These are phyloP conservation scores for Erodium trifolium DNA, from an alignment of 441 rosid genomes.

Conservation along the genomic window DNA sequence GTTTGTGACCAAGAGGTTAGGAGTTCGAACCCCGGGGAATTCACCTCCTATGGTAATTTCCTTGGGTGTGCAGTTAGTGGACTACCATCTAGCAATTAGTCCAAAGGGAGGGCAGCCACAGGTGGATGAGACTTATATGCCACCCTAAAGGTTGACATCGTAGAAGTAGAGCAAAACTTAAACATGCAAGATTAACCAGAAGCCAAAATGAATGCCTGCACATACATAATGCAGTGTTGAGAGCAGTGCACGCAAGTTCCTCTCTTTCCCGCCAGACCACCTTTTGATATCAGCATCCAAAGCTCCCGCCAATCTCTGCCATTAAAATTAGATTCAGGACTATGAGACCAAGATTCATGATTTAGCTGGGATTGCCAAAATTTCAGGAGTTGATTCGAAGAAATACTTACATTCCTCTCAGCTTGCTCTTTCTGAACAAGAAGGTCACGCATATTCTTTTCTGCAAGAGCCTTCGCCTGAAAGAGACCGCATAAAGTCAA, in stretches of 20 bases:
- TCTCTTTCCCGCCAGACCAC: constrained; percentile 86
- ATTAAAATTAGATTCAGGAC: constrained; percentile 15
- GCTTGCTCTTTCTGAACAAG: constrained; percentile 84
- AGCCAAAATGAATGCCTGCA: constrained; percentile 9
- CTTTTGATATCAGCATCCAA: constrained; percentile 87
- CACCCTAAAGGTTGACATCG: background rate
- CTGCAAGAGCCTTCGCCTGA: constrained; percentile 93
- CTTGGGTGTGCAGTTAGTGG: too few relatives aligned
- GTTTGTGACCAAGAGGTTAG: too few relatives aligned
- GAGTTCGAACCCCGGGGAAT: too few relatives aligned
- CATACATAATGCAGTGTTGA: constrained; percentile 88
- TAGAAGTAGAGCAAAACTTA: background rate
- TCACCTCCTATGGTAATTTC: too few relatives aligned
- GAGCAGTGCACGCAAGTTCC: constrained; percentile 82
- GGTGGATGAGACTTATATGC: background rate
- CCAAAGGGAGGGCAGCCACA: too few relatives aligned
- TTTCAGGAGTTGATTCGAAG: constrained; percentile 9
- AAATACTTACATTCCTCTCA: constrained; percentile 66
- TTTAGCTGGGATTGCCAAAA: background rate
- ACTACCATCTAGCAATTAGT: too few relatives aligned
- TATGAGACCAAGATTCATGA: constrained; percentile 17
- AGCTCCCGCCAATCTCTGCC: constrained; percentile 68
- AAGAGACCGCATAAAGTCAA: constrained; percentile 21
- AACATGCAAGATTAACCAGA: constrained; percentile 7
- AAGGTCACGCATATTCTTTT: constrained; percentile 84